Evolutionary conservation across 768 basidiomycete species (phyloP).

Genomic region (Amanita pallidorosea): DNA sequence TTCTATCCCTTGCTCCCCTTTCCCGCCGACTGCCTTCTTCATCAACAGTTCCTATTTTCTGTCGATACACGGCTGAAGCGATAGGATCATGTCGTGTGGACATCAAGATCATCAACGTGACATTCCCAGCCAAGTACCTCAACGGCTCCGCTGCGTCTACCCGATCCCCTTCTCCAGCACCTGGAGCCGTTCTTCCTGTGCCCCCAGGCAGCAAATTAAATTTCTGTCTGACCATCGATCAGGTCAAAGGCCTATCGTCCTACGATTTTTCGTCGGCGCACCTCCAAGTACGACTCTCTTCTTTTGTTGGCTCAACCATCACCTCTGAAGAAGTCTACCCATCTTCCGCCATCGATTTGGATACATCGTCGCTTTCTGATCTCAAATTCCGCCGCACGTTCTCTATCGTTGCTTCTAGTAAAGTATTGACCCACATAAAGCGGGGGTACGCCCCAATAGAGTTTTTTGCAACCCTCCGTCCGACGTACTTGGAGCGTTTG

Average conservation of each 20-base stretch:
- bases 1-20: constrained; percentile 74
- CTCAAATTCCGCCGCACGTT: constrained; percentile 80
- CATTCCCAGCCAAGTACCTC: constrained; percentile 46
- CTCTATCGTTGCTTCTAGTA: constrained; percentile 64
- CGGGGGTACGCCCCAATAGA: constrained; percentile 80
- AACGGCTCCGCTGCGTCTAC: constrained; percentile 58
- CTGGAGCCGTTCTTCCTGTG: constrained; percentile 32
- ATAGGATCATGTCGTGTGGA: constrained; percentile 90
- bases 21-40: constrained; percentile 65
- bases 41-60: constrained; percentile 81
- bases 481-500: constrained; percentile 80
- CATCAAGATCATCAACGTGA: constrained; percentile 69
- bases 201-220: constrained; percentile 70
- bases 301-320: constrained; percentile 66
- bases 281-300: constrained; percentile 79
- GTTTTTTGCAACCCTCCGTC: constrained; percentile 75
- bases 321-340: constrained; percentile 75
- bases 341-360: constrained; percentile 66
- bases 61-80: constrained; percentile 88
- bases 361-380: constrained; percentile 58
- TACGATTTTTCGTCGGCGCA: constrained; percentile 83
- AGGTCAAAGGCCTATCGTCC: constrained; percentile 81
- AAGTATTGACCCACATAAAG: constrained; percentile 60
- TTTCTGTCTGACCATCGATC: constrained; percentile 80
- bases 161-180: constrained; percentile 66